Evolutionary conservation across 768 basidiomycete genomes (phyloP).

Genomic region (Mycena latifolia): DNA sequence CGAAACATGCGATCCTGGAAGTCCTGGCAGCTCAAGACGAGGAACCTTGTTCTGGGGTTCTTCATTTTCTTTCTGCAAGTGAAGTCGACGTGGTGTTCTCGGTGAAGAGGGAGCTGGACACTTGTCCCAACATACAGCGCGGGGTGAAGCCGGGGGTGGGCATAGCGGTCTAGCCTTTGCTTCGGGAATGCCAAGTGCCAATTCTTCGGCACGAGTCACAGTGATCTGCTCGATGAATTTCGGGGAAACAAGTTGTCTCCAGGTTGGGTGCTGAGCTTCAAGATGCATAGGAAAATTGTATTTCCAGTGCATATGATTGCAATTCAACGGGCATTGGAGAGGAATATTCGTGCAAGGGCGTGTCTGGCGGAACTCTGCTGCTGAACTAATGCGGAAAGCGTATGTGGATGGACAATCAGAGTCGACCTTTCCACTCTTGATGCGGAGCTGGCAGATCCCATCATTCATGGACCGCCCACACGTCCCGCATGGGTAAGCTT

Average conservation of each 20-base stretch:
- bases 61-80: too few relatives aligned
- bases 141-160: too few relatives aligned
- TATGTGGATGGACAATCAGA: slow-evolving; percentile 12
- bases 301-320: slow-evolving; percentile 13
- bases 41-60: too few relatives aligned
- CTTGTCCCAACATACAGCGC: too few relatives aligned
- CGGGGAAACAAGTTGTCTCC: neutral
- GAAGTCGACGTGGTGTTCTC: too few relatives aligned
- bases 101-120: too few relatives aligned
- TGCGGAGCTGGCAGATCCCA: neutral
- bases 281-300: slow-evolving; percentile 16
- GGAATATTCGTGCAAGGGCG: slow-evolving; percentile 17
- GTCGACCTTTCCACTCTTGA: slow-evolving; percentile 6
- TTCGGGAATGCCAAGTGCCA: slow-evolving; percentile 3
- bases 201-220: neutral
- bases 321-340: neutral
- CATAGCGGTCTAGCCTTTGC: too few relatives aligned
- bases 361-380: neutral
- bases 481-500: slow-evolving; percentile 12
- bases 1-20: too few relatives aligned
- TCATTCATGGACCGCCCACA: slow-evolving; percentile 4
- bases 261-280: slow-evolving; percentile 5
- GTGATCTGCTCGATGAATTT: neutral
- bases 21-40: too few relatives aligned
- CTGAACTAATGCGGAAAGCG: neutral